Conservation (phyloP, 352 stramenopile genomes). For the Globisporangium lucens region DNA sequence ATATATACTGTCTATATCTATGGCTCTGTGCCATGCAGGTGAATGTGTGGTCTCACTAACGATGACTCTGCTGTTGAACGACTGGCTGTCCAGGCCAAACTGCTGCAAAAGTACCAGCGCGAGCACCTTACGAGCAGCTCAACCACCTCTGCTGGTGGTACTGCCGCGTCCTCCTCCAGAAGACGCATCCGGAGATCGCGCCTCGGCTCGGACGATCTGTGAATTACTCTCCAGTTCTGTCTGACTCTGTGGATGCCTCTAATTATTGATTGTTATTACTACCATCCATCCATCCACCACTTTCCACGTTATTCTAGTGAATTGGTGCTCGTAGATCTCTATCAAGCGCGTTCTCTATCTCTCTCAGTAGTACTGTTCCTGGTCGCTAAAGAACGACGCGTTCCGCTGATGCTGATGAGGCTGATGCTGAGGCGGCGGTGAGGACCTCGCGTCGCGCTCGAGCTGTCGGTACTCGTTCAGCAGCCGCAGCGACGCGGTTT, state of each 20-base stretch:
- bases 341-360: not conserved
- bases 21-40: too few relatives aligned
- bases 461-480: slow-evolving; percentile 65
- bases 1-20: not conserved
- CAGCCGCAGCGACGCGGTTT: slow-evolving; percentile 62
- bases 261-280: not conserved
- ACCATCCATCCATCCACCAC: not conserved
- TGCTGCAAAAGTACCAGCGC: slow-evolving; percentile 59
- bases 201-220: slow-evolving; percentile 20
- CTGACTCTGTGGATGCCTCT: not conserved
- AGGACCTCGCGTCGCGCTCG: slow-evolving; percentile 37
- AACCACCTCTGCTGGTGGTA: slow-evolving; percentile 19
- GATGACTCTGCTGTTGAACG: not conserved
- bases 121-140: slow-evolving; percentile 26
- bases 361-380: slow-evolving; percentile 17
- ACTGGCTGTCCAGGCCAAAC: slow-evolving; percentile 29
- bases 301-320: not conserved
- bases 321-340: not conserved
- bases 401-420: not conserved
- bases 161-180: slow-evolving; percentile 30
- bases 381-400: slow-evolving; percentile 18
- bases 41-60: not conserved
- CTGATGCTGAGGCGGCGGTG: not conserved
- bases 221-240: not conserved
- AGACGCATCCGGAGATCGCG: slow-evolving; percentile 8